Evolutionary conservation across 2,329 filamentous ascomycete species (phyloP), one percentile per base, ranked within the genome.

Genomic region (Phialophora tarda): DNA sequence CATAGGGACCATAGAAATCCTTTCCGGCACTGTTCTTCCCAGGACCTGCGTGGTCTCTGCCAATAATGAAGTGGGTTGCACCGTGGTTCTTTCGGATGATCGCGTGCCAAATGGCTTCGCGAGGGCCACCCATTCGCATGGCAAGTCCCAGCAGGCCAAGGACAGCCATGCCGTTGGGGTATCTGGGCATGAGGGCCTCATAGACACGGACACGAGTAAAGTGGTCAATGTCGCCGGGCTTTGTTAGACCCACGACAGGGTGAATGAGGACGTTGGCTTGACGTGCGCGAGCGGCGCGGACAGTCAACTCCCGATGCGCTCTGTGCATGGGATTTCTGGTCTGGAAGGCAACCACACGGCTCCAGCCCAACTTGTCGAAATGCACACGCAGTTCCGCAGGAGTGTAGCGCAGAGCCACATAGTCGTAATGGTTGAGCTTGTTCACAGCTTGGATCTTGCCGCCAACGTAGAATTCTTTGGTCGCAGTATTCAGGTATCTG

Each of bases 21-120:
- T 91, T 89, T 66, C 95, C 95, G 82, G 94, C 89, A 85, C 92
- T 96, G 88, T 98, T 98, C 88, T 96, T 97, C 77, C 95, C 95
- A 53, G 95, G 95, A 58, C 95, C 95, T 72, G 95, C 95, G 82
- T 99, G 95, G 83, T 99, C 95, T 83, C 95, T 92, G 68, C 95
- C 95, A 72, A 99, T 93, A 75, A 99, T 99, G 85, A 99, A 99
- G 86, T 99, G 95, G 17, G 95, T 98, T 56, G 94, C 93, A 75
- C 95, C 95, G 83, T 97, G 93, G 83, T 99, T 99, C 89, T 98
- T 99, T 78, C 95, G 93, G 85, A 99, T 99, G 76, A 99, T 97
- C 77, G 95, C 95, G 85, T 99, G 95, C 95, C 95, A 99, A 83
- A 99, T 93, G 73, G 95, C 95, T 85, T 99, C 95, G 73, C 95